Evolutionary conservation across 2,329 filamentous ascomycete genomes (phyloP), one percentile per base, ranked within the genome.

Genomic region (Ceratocystis colombiana): DNA sequence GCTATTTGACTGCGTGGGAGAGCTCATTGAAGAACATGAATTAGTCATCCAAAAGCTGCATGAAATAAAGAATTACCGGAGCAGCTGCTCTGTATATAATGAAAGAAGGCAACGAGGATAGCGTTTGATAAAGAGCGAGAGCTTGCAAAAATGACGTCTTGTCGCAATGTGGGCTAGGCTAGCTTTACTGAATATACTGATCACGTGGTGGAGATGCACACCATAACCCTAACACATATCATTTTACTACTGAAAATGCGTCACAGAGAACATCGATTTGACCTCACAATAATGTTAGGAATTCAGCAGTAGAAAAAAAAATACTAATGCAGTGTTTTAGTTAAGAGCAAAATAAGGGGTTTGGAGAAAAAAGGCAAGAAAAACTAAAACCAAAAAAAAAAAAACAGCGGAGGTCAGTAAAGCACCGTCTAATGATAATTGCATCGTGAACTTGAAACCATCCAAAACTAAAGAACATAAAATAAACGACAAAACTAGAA

Each of bases 341-440:
- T 53, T 3, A 53, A 25, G 48, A 53, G 48, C 48, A 53, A 10
- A 53, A 53, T 53, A 22, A 53, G 22, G 22, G 1, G 4, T 53
- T 15, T 10, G 10, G 15, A 15, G 25, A 25, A 7, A 22, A 17
- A 53, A 10, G 25, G 25, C 5, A 28, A 53, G 7, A n/a, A 6
- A 53, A 53, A 41, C 10, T 12, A 6, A 53, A 53, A 53, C n/a
- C 59, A 25, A 25, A 20, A 44, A 7, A 44, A 17, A 37, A 44
- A 30, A 37, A 25, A 8, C 37, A 15, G 37, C 10, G 20, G 48
- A 53, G 25, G 48, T 53, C 20, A 28, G 22, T 10, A 53, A 28
- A 15, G 48, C 48, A 28, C 48, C 48, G 48, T 53, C 48, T 53
- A 53, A 53, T 28, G 48, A 53, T 53, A 53, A 53, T 53, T 41